Evolutionary conservation across 176 grass and related monocot genomes (phyloP), one percentile per base, ranked within the genome.

Genomic region (Miscanthus lutarioriparius): DNA sequence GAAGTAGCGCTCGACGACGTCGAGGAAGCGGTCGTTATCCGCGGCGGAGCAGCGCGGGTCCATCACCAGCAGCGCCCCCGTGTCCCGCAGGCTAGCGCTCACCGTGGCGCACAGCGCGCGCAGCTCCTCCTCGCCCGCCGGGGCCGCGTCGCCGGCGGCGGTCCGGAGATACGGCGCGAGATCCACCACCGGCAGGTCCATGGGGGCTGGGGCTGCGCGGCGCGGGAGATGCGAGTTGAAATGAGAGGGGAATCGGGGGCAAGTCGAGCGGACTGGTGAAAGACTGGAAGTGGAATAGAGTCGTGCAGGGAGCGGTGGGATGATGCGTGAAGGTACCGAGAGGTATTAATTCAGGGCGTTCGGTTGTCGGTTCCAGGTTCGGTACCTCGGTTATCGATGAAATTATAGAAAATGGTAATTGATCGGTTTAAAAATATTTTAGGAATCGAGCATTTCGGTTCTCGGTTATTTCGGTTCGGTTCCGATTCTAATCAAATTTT

Each of bases 1-100:
- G 81, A 99, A 99, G 74, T 99, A 99, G 43, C 88, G 67, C 84
- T 99, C 97, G 86, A 94, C 92, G 90, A 99, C 94, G 72, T 96
- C 97, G 47, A 99, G 86, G 82, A 99, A 99, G 17, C 86, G 80
- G 80, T 99, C 91, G 81, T 99, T 99, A 83, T 96, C 97, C 75
- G 82, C 81, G 26, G 90, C 97, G 64, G 97, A 87, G 74, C 97
- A 99, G 48, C 93, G 86, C 41, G 96, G 96, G 77, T 99, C 97
- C 93, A 88, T 99, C 25, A 99, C 93, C 74, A 99, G 90, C 82
- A 96, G 83, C 11, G 91, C 96, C 53, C 96, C 96, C 20, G 93
- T 96, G 63, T 99, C 91, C 48, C 89, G 92, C 8, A 99, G 86
- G 83, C 90, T 94, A 17, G 81, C 74, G 86, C 93, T 99, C 86